These are phyloP conservation scores for Colletotrichum simmondsii DNA, from an alignment of 2,329 filamentous ascomycete genomes.

Conservation along the genomic window DNA sequence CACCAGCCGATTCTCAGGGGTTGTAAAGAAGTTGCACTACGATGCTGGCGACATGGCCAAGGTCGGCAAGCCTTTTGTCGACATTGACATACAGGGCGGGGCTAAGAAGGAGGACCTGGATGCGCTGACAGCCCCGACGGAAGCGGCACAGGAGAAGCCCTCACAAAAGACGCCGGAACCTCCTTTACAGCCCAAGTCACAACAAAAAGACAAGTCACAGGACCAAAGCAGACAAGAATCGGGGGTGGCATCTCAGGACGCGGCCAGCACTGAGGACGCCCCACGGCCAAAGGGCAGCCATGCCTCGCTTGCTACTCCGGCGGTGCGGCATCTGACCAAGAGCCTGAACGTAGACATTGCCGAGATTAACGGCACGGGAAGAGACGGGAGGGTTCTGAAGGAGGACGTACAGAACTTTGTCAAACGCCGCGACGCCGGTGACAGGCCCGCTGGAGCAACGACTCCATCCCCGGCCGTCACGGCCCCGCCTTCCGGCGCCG, in stretches of 20 bases:
- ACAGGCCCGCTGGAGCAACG: background rate
- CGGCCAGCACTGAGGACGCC: conserved; percentile 21
- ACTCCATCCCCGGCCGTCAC: conserved; percentile 3
- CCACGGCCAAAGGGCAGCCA: conserved; percentile 67
- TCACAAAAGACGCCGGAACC: conserved; percentile 37
- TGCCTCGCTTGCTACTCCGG: conserved; percentile 86
- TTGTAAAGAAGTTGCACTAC: conserved; percentile 96
- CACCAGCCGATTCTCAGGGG: conserved; percentile 92
- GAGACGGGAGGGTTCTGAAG: conserved; percentile 90
- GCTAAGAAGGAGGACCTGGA: conserved; percentile 71
- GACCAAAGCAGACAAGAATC: conserved; percentile 23
- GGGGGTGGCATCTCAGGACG: background rate
- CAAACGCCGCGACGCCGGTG: conserved; percentile 57
- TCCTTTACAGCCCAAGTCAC: background rate
- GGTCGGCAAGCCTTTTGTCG: conserved; percentile 92
- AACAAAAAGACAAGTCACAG: conserved; percentile 7
- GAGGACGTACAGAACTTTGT: conserved; percentile 86
- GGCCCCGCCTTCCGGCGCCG: conserved; percentile 39
- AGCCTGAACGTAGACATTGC: conserved; percentile 81
- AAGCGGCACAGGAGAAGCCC: conserved; percentile 37
- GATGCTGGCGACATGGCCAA: conserved; percentile 96
- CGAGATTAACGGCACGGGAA: conserved; percentile 85
- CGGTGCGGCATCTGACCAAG: conserved; percentile 88
- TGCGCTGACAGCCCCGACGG: conserved; percentile 35
- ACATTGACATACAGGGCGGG: conserved; percentile 90